Evolutionary conservation across 2,329 filamentous ascomycete species (phyloP), one percentile per base, ranked within the genome.

Genomic region (Clonostachys rosea): DNA sequence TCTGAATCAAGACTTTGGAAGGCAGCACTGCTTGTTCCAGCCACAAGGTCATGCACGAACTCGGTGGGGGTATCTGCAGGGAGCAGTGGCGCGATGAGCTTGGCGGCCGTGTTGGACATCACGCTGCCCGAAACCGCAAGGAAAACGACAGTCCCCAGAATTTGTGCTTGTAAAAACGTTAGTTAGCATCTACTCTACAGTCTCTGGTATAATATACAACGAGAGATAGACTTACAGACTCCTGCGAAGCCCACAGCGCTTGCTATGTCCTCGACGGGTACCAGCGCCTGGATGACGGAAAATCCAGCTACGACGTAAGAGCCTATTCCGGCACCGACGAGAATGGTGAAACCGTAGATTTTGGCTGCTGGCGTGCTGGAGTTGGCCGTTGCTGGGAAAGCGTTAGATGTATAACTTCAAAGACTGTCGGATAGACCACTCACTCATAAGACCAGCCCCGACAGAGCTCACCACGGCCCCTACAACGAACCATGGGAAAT

Each of bases 321-420:
- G 5, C 71, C 70, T 5, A 56, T 56, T 4, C 72, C 71, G 5
- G 68, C 50, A 3, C 67, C 72, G 4, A 74, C 46, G 10, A 76
- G 54, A 12, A 71, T 58, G 7, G 48, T 56, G 40, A 60, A 66
- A 20, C 63, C 65, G 50, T 67, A 67, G 2, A 66, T 58, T 3
- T 55, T 54, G 12, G 50, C 49, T 5, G 54, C 54, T 2, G 55
- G 46, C 1, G 64, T 64, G 3, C 37, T 47, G 11, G 50, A 50
- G 5, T 57, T 47, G 44, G 64, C 56, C 9, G 60, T 63, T 43
- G 24, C 24, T 52, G 53, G 55, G 44, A 50, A 24, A 50, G n/a
- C 10, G 13, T 42, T 14, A 47, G 24, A 13, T 14, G 8, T 12
- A 17, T 16, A 6, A 35, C 6, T 9, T 6, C 30, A 33, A 24